Evolutionary conservation across 1,139 yeast species (phyloP), one percentile per base, ranked within the genome.

Genomic region (Blastobotrys persicus): DNA sequence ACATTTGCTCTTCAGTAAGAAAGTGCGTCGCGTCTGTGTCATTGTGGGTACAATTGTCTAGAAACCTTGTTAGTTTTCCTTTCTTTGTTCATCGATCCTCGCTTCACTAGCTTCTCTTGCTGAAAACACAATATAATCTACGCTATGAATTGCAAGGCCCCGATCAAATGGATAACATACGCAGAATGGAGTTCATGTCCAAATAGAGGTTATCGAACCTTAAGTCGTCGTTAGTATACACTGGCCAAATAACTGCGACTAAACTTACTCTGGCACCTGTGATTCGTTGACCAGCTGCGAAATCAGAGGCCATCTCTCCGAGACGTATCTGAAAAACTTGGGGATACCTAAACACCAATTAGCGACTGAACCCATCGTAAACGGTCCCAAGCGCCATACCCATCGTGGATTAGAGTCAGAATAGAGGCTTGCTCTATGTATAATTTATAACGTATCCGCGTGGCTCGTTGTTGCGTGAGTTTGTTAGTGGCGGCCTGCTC

Each of bases 301-400:
- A 58, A 92, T 89, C 74, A 86, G 76, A 32, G 99, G 99, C 98
- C 98, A 94, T 82, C 99, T 83, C 73, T 94, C 98, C 48, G 98
- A 88, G 74, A 92, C 89, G 75, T 88, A 92, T 70, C 97, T 81
- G 70, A 88, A 92, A 68, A 91, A 92, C 66, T 92, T 91, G 50
- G 98, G 98, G 67, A 92, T 91, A 76, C 98, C 98, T 71, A 58
- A 39, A 26, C 7, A 9, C 28, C 37, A 19, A 44, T 45, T 40
- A 44, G 47, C n/a, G n/a, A n/a, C n/a, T n/a, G n/a, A n/a, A n/a
- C n/a, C n/a, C n/a, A n/a, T n/a, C n/a, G n/a, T n/a, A n/a, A n/a
- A n/a, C n/a, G n/a, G n/a, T n/a, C n/a, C n/a, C 5, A 23, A 23
- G 9, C 9, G 9, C 5, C 28, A 23, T 23, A 23, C 28, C 28